A percentile compares a stretch with the other conserved stretches of the same genome.
Evolutionary conservation across 2,329 filamentous ascomycete species (phyloP).

Genomic region (Ambrosiella beaveri): DNA sequence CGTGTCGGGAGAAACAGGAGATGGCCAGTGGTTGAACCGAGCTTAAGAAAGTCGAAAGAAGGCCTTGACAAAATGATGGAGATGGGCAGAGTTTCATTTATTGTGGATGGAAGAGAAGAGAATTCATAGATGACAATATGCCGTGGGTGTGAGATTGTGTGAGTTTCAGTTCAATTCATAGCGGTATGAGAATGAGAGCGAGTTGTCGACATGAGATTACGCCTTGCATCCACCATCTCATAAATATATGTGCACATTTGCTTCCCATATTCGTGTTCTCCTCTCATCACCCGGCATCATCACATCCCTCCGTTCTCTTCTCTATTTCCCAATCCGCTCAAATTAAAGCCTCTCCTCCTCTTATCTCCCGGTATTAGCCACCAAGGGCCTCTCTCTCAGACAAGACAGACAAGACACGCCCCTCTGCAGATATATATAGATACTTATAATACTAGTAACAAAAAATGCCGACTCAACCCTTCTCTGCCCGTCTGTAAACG

Average conservation of each 20-base stretch:
- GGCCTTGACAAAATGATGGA: background rate
- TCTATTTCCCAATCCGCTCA: background rate
- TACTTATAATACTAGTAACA: background rate
- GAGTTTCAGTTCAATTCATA: background rate
- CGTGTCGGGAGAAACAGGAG: background rate
- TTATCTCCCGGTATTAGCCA: background rate
- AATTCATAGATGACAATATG: background rate
- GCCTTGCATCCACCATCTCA: background rate
- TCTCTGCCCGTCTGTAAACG: background rate
- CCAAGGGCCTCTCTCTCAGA: background rate
- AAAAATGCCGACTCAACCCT: background rate
- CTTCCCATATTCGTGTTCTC: too few relatives aligned
- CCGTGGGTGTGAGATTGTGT: background rate
- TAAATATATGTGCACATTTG: too few relatives aligned
- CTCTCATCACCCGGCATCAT: too few relatives aligned
- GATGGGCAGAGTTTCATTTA: background rate
- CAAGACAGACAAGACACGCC: too few relatives aligned
- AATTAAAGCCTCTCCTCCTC: background rate
- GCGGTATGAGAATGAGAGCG: background rate
- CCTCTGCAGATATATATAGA: too few relatives aligned
- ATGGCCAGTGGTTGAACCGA: background rate
- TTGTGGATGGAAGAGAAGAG: background rate
- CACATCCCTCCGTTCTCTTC: background rate
- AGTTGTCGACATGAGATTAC: background rate
- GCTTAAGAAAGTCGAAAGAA: background rate